A percentile compares a stretch with the other conserved stretches of the same genome.
Evolutionary conservation across 495 filamentous ascomycete genomes (phyloP).

Genomic region (Echria macrotheca): DNA sequence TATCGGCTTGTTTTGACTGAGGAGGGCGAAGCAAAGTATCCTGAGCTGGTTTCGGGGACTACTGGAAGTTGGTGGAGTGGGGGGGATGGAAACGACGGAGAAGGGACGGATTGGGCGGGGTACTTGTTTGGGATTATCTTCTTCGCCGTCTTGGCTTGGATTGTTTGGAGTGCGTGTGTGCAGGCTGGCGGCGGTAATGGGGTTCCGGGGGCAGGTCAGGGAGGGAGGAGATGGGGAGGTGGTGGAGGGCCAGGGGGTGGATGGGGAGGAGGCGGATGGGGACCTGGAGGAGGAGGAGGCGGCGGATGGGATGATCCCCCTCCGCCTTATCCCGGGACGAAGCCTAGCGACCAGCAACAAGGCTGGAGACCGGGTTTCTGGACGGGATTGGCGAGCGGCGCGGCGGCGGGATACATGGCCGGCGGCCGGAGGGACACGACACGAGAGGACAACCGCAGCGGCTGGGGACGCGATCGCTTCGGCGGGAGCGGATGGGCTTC

Average conservation of each 20-base stretch:
- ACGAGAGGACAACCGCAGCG: constrained; percentile 36
- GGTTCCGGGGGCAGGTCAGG: constrained; percentile 9
- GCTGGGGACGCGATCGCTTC: constrained; percentile 26
- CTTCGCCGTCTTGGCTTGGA: constrained; percentile 43
- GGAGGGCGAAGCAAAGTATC: constrained; percentile 67
- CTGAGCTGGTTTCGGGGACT: constrained; percentile 27
- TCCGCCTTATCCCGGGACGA: constrained; percentile 49
- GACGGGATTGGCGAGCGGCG: constrained; percentile 68
- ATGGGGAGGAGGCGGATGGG: constrained; percentile 12
- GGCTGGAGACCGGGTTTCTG: constrained; percentile 86
- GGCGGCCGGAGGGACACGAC: constrained; percentile 37
- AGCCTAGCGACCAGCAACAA: constrained; percentile 26
- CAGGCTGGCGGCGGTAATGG: constrained; percentile 9
- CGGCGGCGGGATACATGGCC: constrained; percentile 62
- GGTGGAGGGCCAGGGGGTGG: constrained; percentile 15
- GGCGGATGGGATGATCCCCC: constrained; percentile 52
- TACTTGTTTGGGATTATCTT: constrained; percentile 33
- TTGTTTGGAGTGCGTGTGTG: constrained; percentile 43
- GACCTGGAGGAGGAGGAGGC: constrained; percentile 26
- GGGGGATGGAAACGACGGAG: not conserved
- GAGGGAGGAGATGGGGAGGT: constrained; percentile 9
- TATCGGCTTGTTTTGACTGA: constrained; percentile 80
- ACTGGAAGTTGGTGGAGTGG: constrained; percentile 11
- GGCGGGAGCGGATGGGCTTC: constrained; percentile 40
- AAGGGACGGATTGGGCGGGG: constrained; percentile 15